phyloP scores from a whole-genome alignment of 306 rosid species.

The Dalbergia cochinchinensis region DNA sequence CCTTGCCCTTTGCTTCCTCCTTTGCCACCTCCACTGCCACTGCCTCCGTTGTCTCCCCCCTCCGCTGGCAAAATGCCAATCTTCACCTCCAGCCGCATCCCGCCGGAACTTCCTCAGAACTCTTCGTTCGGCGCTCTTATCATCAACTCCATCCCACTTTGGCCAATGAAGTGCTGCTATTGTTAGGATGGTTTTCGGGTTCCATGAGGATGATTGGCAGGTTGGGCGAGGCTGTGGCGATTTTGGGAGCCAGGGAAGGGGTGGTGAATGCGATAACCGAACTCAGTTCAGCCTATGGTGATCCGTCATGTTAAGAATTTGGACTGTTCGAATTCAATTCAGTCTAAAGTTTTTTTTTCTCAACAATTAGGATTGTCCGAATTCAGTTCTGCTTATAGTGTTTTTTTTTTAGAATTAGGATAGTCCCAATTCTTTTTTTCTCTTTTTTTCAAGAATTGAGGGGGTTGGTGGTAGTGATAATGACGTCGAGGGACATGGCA shows the following conservation, averaged over 20 bases:
- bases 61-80: constrained; percentile 25
- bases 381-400: too few relatives aligned
- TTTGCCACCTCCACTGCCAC: constrained; percentile 72
- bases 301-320: too few relatives aligned
- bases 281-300: constrained; percentile 30
- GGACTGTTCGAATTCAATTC: too few relatives aligned
- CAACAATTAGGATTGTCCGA: too few relatives aligned
- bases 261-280: constrained; percentile 82
- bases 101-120: constrained; percentile 47
- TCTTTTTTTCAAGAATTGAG: constrained; percentile 50
- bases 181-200: background rate
- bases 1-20: constrained; percentile 61
- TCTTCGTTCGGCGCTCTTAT: constrained; percentile 8
- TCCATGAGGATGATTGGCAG: constrained; percentile 72
- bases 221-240: constrained; percentile 49
- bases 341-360: too few relatives aligned
- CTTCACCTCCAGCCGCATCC: constrained; percentile 50
- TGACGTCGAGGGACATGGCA: constrained; percentile 83
- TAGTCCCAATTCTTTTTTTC: too few relatives aligned
- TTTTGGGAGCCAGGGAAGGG: constrained; percentile 58
- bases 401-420: too few relatives aligned
- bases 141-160: constrained; percentile 61
- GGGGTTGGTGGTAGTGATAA: constrained; percentile 90
- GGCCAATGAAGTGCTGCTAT: background rate
- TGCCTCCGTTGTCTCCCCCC: constrained; percentile 58